Evolutionary conservation across 352 stramenopile species (phyloP).

Genomic region (Globisporangium echinulatum): DNA sequence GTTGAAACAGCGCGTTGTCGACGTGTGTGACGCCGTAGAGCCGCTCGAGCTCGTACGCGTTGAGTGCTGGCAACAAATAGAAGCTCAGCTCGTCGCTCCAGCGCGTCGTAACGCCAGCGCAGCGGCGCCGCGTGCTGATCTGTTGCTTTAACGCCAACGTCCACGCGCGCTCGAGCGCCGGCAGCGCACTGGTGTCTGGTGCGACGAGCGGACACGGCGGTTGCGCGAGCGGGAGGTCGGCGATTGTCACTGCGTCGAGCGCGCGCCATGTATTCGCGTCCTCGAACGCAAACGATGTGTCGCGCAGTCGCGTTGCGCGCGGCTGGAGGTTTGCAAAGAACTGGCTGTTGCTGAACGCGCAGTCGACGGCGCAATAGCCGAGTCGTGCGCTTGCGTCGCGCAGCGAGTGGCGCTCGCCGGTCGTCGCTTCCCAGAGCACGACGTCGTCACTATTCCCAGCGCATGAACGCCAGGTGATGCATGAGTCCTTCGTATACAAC

Average conservation of each 20-base stretch:
- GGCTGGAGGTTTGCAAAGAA: conserved; percentile 80
- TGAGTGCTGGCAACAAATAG: conserved; percentile 76
- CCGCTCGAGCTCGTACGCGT: conserved; percentile 83
- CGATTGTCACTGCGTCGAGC: conserved; percentile 45
- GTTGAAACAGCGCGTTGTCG: conserved; percentile 80
- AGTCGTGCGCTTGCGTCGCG: conserved; percentile 20
- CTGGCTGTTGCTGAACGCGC: conserved; percentile 65
- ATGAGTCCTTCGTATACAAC: too few relatives aligned
- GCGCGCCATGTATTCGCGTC: conserved; percentile 57
- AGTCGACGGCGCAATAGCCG: conserved; percentile 72
- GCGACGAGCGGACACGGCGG: conserved; percentile 19
- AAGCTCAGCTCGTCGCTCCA: conserved; percentile 79
- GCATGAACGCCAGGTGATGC: too few relatives aligned
- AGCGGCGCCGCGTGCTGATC: conserved; percentile 36
- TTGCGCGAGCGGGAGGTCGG: conserved; percentile 30
- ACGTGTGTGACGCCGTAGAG: conserved; percentile 53
- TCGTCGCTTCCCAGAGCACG: conserved; percentile 72
- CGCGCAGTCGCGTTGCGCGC: conserved; percentile 29
- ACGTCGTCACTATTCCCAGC: conserved; percentile 16
- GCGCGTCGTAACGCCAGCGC: conserved; percentile 43
- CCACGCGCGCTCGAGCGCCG: conserved; percentile 48
- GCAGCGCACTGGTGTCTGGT: conserved; percentile 22
- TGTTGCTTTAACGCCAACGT: conserved; percentile 23
- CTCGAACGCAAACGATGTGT: conserved; percentile 52
- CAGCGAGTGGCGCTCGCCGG: conserved; percentile 41